Evolutionary conservation across 495 filamentous ascomycete species (phyloP).

Genomic region (Letharia lupina): DNA sequence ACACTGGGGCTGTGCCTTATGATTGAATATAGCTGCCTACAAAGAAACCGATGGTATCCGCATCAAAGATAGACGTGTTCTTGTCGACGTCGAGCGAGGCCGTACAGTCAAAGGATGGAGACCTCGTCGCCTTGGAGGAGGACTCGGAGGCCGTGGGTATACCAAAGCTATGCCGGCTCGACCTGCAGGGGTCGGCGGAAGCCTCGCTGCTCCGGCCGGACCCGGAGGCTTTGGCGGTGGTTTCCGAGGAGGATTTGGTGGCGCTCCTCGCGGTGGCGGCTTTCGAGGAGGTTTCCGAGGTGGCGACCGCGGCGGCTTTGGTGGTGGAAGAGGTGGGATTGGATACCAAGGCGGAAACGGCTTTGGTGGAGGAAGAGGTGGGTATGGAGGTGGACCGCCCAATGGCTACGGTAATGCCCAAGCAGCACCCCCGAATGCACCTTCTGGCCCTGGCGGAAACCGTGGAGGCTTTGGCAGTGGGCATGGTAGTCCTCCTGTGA

Average conservation of each 20-base stretch:
- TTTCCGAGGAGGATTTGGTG: constrained; percentile 52
- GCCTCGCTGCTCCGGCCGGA: constrained; percentile 53
- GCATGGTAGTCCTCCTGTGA: constrained; percentile 32
- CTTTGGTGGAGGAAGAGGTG: constrained; percentile 43
- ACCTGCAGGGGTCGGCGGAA: constrained; percentile 49
- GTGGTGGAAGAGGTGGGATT: constrained; percentile 44
- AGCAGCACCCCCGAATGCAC: constrained; percentile 64
- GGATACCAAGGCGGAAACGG: constrained; percentile 56
- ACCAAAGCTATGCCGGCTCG: constrained; percentile 73
- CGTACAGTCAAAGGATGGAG: constrained; percentile 93
- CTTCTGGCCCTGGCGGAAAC: constrained; percentile 64
- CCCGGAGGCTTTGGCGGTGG: constrained; percentile 61
- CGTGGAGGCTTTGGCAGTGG: constrained; percentile 41
- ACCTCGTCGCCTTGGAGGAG: constrained; percentile 84
- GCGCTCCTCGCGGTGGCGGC: constrained; percentile 43
- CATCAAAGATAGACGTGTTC: constrained; percentile 83
- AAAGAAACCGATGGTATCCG: constrained; percentile 84
- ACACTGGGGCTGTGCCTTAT: constrained; percentile 22
- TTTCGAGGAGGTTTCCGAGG: constrained; percentile 52
- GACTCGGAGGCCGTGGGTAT: constrained; percentile 85
- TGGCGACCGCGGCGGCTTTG: constrained; percentile 47
- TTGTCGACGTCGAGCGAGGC: constrained; percentile 94
- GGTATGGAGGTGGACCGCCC: constrained; percentile 39
- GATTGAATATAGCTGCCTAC: constrained; percentile 54
- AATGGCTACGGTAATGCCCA: constrained; percentile 35